Percentiles rank a stretch among this genome's conserved stretches.
These are phyloP conservation scores for Meira nashicola DNA, from an alignment of 1,284 basidiomycete genomes.

Conservation along the genomic window DNA sequence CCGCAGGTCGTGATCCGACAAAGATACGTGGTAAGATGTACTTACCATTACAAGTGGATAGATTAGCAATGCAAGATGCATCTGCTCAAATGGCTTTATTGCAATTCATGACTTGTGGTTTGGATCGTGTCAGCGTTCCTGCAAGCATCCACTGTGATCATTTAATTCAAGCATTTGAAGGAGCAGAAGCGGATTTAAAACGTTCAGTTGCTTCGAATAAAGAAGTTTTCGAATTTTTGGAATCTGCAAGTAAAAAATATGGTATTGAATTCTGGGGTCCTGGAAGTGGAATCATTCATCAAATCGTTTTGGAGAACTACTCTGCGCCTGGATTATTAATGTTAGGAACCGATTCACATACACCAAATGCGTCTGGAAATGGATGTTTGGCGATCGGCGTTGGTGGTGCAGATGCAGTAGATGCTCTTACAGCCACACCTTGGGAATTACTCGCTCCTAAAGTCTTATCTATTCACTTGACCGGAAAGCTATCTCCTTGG, in stretches of 20 bases:
- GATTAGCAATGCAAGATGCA: slow-evolving; percentile 99
- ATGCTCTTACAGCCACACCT: slow-evolving; percentile 94
- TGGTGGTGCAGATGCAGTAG: slow-evolving; percentile 96
- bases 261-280: slow-evolving; percentile 83
- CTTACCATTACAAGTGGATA: slow-evolving; percentile 81
- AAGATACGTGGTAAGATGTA: slow-evolving; percentile 78
- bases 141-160: slow-evolving; percentile 92
- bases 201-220: slow-evolving; percentile 81
- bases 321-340: slow-evolving; percentile 67
- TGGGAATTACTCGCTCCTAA: slow-evolving; percentile 97
- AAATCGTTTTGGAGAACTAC: slow-evolving; percentile 94
- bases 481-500: slow-evolving; percentile 84
- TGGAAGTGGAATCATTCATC: slow-evolving; percentile 80
- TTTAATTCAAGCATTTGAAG: slow-evolving; percentile 60
- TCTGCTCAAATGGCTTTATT: slow-evolving; percentile 99
- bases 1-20: slow-evolving; percentile 59
- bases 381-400: slow-evolving; percentile 98
- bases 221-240: slow-evolving; percentile 96
- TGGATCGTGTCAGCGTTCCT: slow-evolving; percentile 80
- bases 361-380: slow-evolving; percentile 94
- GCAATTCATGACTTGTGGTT: slow-evolving; percentile 97
- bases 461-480: slow-evolving; percentile 75
- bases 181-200: slow-evolving; percentile 76
- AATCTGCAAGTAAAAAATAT: slow-evolving; percentile 90
- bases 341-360: slow-evolving; percentile 80